Conservation (phyloP, 2,329 filamentous ascomycete genomes). For the Colletotrichum cuscutae region DNA sequence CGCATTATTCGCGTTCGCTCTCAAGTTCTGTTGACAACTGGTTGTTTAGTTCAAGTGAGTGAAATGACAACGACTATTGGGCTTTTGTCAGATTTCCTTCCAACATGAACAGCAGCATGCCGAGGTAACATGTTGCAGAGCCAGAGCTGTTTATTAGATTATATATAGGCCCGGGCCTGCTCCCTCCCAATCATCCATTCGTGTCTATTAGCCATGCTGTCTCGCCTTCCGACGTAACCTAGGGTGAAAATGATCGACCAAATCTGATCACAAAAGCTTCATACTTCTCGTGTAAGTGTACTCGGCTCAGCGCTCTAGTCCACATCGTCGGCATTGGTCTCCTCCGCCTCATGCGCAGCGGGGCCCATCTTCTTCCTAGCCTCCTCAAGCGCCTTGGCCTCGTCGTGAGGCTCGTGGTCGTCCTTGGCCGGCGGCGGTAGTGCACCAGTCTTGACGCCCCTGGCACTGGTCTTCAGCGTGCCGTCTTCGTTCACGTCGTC, state of each 20-base stretch:
- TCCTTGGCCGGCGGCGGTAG: conserved; percentile 30
- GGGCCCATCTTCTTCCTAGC: conserved; percentile 49
- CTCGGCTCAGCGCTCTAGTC: conserved; percentile 46
- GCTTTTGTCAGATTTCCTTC: background rate
- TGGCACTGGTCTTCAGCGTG: conserved; percentile 56
- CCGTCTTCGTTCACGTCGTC: conserved; percentile 72
- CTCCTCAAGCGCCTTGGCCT: conserved; percentile 49
- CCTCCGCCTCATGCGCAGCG: conserved; percentile 38
- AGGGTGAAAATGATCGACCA: background rate
- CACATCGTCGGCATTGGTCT: conserved; percentile 54
- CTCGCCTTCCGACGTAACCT: background rate
- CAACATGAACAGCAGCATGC: background rate
- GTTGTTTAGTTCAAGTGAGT: background rate
- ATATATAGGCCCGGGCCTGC: background rate
- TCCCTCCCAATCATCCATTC: background rate
- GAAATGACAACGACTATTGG: background rate
- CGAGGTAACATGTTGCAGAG: background rate
- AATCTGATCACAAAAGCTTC: background rate
- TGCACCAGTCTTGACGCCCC: conserved; percentile 42
- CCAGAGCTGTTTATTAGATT: background rate
- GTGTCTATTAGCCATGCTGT: background rate
- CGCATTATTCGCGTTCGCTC: background rate
- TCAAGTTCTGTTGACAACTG: background rate
- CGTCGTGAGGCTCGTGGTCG: conserved; percentile 42
- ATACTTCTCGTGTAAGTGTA: background rate